Base-by-base conservation (phyloP, 2,329 filamentous ascomycete genomes). In the Colletotrichum sublineola region DNA sequence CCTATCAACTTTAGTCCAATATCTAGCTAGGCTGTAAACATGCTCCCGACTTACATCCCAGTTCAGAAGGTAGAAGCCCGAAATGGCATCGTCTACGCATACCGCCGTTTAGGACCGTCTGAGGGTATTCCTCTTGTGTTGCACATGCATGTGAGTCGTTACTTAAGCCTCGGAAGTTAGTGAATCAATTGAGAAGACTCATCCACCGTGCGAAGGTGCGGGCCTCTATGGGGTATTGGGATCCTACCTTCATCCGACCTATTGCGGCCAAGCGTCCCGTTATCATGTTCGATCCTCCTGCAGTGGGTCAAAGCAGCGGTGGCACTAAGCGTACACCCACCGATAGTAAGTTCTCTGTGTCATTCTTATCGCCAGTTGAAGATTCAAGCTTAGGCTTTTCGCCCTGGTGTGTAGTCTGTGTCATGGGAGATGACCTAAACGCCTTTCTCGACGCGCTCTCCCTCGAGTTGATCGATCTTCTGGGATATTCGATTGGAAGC, bases 271-370 rank as follows among this genome's bases (percentile, higher is more conserved):
- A 48, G 36, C 68, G 68, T 14, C 68, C 68, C 20, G 63, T 71
- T 31, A 67, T 71, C 15, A 66, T 71, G 63, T 71, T 71, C n/a
- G 68, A 71, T 40, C 68, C 63, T 20, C 56, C 68, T 5, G 68
- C 63, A 2, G 63, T 62, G 8, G 68, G 68, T 7, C 68, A 67
- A 48, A 71, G 29, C 18, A 62, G 29, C 4, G 68, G 68, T 11
- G 42, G 38, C 48, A 50, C 48, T 9, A 36, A 66, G 14, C 68
- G 63, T 15, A 67, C 48, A 38, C 61, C 67, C 36, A 29, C 42
- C 33, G 53, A 69, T 20, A 69, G 67, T 69, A 52, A 18, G 58
- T 9, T 36, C n/a, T 15, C 36, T 14, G 20, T 9, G 8, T 50
- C 9, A n/a, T 36, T 11, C 33, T 24, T 33, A 5, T 18, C 12